A percentile compares a stretch with the other conserved stretches of the same genome.
These are phyloP conservation scores for Rhynchospora pubera DNA, from an alignment of 176 grass and related monocot genomes.

Conservation along the genomic window DNA sequence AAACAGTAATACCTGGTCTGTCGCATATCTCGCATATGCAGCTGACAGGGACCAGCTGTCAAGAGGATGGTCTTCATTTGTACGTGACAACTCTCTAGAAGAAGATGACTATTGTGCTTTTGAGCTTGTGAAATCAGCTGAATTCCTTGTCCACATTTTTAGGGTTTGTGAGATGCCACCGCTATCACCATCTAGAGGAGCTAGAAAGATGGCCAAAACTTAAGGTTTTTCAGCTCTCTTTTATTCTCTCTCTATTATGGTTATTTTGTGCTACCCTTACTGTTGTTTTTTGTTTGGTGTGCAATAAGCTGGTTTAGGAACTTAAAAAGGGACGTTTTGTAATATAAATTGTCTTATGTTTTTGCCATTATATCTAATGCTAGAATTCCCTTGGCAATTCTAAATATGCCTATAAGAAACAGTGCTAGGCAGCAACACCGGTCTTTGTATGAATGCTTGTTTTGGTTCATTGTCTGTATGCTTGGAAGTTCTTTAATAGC, in stretches of 20 bases:
- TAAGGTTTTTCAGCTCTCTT: not conserved
- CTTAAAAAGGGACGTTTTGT: not conserved
- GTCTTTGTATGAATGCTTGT: not conserved
- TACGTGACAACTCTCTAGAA: slow-evolving; percentile 62
- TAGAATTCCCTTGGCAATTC: not conserved
- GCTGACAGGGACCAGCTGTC: slow-evolving; percentile 39
- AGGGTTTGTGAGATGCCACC: slow-evolving; percentile 36
- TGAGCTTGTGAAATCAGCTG: slow-evolving; percentile 44
- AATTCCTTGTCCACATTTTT: slow-evolving; percentile 69
- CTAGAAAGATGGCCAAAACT: not conserved
- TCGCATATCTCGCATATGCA: slow-evolving; percentile 44
- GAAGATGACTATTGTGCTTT: slow-evolving; percentile 81
- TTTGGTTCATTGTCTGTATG: not conserved
- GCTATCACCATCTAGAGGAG: slow-evolving; percentile 26
- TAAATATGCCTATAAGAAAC: not conserved
- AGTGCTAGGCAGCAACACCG: not conserved
- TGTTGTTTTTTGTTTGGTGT: not conserved
- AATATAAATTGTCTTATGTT: not conserved
- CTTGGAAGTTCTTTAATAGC: not conserved
- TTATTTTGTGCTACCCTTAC: not conserved
- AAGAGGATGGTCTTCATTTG: slow-evolving; percentile 64
- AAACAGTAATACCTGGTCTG: slow-evolving; percentile 47
- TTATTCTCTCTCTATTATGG: not conserved
- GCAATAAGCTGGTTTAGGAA: not conserved
- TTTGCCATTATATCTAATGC: not conserved